Percentiles rank a stretch among this genome's conserved stretches.
Evolutionary conservation across 129 eudicot species (phyloP).

Genomic region (Centrapalus pauciflorus): DNA sequence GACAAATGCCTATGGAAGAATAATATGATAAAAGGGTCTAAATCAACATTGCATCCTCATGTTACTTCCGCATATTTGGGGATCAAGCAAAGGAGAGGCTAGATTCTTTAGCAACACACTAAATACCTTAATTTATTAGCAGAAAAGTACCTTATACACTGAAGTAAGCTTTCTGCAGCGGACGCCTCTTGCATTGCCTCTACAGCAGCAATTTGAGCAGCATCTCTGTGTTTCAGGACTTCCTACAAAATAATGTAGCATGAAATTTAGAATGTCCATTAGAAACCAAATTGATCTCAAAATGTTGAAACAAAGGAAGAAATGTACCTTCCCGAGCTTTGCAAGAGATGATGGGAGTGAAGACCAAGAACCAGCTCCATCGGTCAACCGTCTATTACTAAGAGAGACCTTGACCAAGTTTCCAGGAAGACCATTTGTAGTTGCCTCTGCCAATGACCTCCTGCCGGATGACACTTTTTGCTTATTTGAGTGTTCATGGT

Average conservation of each 20-base stretch:
- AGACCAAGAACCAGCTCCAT: constrained; percentile 71
- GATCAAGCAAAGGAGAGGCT: not conserved
- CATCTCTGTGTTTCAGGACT: constrained; percentile 74
- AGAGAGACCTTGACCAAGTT: constrained; percentile 78
- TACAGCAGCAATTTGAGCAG: constrained; percentile 86
- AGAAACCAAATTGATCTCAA: not conserved
- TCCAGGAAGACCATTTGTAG: constrained; percentile 52
- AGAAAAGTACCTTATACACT: constrained; percentile 77
- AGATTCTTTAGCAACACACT: not conserved
- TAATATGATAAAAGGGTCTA: not conserved
- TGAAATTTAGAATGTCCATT: not conserved
- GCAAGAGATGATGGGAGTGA: constrained; percentile 81
- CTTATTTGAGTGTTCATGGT: constrained; percentile 35
- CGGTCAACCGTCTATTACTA: constrained; percentile 48
- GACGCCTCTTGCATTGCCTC: constrained; percentile 94
- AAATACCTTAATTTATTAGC: not conserved
- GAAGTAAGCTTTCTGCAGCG: constrained; percentile 74
- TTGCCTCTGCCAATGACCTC: constrained; percentile 47
- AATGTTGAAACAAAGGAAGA: not conserved
- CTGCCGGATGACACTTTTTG: constrained; percentile 48
- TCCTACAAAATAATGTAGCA: constrained; percentile 38
- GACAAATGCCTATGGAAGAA: no score
- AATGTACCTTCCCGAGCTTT: constrained; percentile 79
- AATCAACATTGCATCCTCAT: not conserved
- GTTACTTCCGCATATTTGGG: not conserved